Conservation (phyloP, 371 early-diverging fungal genomes). For the Mortierella sp. region DNA sequence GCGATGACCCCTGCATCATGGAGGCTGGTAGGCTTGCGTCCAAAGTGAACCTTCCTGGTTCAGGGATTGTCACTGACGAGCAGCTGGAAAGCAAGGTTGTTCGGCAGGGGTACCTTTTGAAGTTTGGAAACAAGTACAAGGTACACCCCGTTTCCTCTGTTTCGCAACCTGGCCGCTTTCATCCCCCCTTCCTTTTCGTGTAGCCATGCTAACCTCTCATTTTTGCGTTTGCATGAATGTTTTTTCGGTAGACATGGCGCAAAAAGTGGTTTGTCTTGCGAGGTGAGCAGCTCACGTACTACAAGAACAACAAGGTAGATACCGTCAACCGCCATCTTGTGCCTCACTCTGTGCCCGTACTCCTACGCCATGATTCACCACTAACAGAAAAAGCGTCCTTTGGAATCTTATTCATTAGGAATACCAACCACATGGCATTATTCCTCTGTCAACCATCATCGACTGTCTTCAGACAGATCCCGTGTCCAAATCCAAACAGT, state of each 20-base stretch:
- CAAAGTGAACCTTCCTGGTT: slow-evolving; percentile 36
- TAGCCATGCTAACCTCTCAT: too few species aligned
- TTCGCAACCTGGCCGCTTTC: too few species aligned
- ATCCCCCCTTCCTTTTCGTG: too few species aligned
- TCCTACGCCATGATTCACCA: too few species aligned
- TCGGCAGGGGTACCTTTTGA: slow-evolving; percentile 75
- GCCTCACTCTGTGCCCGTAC: too few species aligned
- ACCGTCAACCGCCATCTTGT: too few species aligned
- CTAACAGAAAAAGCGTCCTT: too few species aligned
- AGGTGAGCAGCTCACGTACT: slow-evolving; percentile 76
- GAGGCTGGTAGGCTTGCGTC: slow-evolving; percentile 36
- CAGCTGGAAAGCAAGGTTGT: slow-evolving; percentile 61
- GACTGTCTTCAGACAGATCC: slow-evolving; percentile 82
- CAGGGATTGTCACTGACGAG: slow-evolving; percentile 42
- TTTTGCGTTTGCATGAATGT: background rate
- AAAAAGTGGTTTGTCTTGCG: slow-evolving; percentile 88
- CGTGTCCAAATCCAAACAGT: slow-evolving; percentile 63
- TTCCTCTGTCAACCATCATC: slow-evolving; percentile 74
- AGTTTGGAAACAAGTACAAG: slow-evolving; percentile 73
- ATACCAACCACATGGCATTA: slow-evolving; percentile 78
- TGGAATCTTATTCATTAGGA: slow-evolving; percentile 61
- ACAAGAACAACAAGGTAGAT: slow-evolving; percentile 69
- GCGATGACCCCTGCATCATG: slow-evolving; percentile 21
- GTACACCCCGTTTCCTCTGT: slow-evolving; percentile 6
- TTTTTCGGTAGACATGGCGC: slow-evolving; percentile 70